Base-by-base conservation (phyloP, 2,329 filamentous ascomycete genomes). In the Tolypocladium tropicale region DNA sequence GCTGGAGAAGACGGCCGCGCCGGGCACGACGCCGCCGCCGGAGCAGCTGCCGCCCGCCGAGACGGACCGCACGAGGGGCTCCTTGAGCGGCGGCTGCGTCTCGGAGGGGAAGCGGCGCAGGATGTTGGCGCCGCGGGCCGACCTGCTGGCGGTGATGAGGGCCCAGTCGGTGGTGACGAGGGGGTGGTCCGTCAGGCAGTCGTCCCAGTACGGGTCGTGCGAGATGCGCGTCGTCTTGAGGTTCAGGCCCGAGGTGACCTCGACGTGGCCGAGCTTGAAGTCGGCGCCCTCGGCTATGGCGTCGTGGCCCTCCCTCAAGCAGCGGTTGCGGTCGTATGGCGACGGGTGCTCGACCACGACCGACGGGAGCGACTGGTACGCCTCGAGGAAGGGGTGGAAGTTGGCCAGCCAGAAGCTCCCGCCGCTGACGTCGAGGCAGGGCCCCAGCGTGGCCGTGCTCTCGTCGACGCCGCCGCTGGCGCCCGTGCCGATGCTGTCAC, bases 121-220 rank as follows among this genome's bases (percentile, higher is more conserved):
- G 28, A 76, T 62, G 54, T 77, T 77, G 18, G 72, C 74, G 36
- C 71, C 52, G 32, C 28, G 46, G 25, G 46, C 67, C 0, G 65
- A 62, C 5, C 63, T 64, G 3, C 61, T 58, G 5, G 73, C 63
- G 14, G 69, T 66, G 53, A 77, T 69, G 46, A 77, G 69, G 28
- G 68, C 68, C 75, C 74, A 77, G 60, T 77, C 75, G 1, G 70
- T 77, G 28, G 75, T 71, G 4, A 76, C 62, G 9, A 76, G 64
- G 2, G 74, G 74, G 11, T 67, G 67, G 4, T 76, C 73, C 56
- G 67, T 67, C 52, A 69, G 69, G 34, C 56, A 66, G 2, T 76
- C 72, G 34, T 75, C 72, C 74, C 74, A 77, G 57, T 75, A 77
- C 0, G 72, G 67, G 39, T 76, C 72, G 52, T 76, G 74, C 1